A percentile compares a stretch with the other conserved stretches of the same genome.
phyloP scores from a whole-genome alignment of 768 basidiomycete genomes.

The Amanita pseudoporphyria region DNA sequence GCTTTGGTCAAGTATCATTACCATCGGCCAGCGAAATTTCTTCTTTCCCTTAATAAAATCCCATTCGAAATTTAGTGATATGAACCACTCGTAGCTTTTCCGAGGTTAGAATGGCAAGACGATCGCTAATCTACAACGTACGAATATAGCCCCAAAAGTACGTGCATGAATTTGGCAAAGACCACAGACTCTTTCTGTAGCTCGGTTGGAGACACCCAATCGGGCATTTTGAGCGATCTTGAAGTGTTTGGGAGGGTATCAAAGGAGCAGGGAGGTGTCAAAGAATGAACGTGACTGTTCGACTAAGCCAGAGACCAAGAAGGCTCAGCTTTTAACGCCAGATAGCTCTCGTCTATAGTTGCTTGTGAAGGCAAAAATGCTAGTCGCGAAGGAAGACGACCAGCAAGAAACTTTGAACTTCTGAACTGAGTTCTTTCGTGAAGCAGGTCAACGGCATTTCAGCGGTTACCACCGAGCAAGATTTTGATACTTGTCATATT shows the following conservation, averaged over 20 bases:
- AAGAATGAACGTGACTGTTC: neutral
- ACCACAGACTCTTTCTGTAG: conserved; percentile 33
- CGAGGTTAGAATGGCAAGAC: neutral
- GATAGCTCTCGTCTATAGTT: neutral
- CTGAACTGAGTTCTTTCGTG: neutral
- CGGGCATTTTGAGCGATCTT: conserved; percentile 26
- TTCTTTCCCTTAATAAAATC: conserved; percentile 46
- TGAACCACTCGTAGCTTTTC: conserved; percentile 52
- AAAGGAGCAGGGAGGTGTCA: neutral
- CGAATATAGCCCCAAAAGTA: conserved; percentile 48
- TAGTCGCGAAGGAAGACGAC: neutral
- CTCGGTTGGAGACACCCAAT: conserved; percentile 45
- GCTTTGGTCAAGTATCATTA: conserved; percentile 17
- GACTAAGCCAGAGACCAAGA: neutral
- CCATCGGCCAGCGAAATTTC: conserved; percentile 60
- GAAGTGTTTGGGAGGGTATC: neutral
- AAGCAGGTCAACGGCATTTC: too few species aligned
- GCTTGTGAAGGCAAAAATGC: neutral
- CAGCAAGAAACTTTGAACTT: neutral
- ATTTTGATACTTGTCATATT: too few species aligned
- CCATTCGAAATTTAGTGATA: conserved; percentile 57
- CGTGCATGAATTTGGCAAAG: conserved; percentile 47
- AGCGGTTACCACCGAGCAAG: too few species aligned
- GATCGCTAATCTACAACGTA: conserved; percentile 16
- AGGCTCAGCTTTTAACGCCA: neutral